phyloP scores from a whole-genome alignment of 352 stramenopile species.

The Thalassiosira ordinaria region DNA sequence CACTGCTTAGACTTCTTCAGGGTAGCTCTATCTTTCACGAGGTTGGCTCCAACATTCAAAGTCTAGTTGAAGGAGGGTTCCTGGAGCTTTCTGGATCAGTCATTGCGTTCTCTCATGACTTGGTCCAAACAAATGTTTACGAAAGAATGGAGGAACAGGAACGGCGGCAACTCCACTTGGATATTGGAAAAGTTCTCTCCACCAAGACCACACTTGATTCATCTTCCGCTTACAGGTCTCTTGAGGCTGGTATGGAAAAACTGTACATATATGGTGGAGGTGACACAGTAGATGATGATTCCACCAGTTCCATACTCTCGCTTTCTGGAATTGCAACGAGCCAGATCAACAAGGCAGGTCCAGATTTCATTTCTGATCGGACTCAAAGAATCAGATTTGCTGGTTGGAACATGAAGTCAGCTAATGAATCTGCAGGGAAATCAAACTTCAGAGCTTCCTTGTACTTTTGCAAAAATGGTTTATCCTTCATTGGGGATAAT shows the following conservation, averaged over 20 bases:
- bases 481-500: neutral
- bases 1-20: conserved; percentile 2
- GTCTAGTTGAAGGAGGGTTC: neutral
- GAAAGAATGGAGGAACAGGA: neutral
- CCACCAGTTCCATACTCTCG: neutral
- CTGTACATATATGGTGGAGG: neutral
- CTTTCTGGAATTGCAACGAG: neutral
- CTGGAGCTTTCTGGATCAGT: neutral
- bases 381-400: neutral
- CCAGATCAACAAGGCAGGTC: neutral
- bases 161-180: neutral
- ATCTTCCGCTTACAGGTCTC: neutral
- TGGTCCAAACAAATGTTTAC: neutral
- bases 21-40: neutral
- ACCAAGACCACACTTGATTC: neutral
- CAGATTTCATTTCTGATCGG: conserved; percentile 3
- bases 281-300: neutral
- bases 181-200: neutral
- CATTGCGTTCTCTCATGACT: neutral
- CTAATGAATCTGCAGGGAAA: neutral
- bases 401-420: neutral
- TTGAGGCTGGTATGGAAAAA: neutral
- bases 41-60: neutral
- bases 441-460: neutral
- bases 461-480: conserved; percentile 4